These are phyloP conservation scores for Gossypium davidsonii DNA, from an alignment of 441 rosid genomes.

Conservation along the genomic window DNA sequence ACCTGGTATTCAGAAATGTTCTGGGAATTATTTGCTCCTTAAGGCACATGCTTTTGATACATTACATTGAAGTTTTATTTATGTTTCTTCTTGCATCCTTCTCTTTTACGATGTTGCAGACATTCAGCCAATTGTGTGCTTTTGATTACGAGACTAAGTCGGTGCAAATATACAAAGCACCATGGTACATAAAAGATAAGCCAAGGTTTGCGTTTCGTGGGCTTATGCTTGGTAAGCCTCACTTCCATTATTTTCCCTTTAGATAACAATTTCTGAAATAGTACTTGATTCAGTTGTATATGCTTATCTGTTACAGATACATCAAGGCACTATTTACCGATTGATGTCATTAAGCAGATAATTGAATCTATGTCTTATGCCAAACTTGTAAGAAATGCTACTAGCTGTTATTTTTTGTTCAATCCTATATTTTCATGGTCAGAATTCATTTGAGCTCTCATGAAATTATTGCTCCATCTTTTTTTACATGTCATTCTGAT, in stretches of 20 bases:
- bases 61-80: not conserved
- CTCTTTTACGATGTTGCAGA: conserved; percentile 41
- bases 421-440: conserved; percentile 7
- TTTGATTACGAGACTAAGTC: conserved; percentile 64
- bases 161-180: conserved; percentile 67
- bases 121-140: conserved; percentile 82
- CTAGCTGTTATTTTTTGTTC: conserved; percentile 11
- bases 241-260: not conserved
- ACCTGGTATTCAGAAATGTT: not conserved
- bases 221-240: conserved; percentile 59
- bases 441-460: conserved; percentile 10
- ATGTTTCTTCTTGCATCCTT: not conserved
- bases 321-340: conserved; percentile 75
- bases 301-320: conserved; percentile 56
- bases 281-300: conserved; percentile 15
- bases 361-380: conserved; percentile 93
- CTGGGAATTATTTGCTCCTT: not conserved
- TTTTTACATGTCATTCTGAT: conserved; percentile 26
- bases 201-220: conserved; percentile 91
- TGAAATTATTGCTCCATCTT: conserved; percentile 7
- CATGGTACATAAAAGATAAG: conserved; percentile 81
- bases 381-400: conserved; percentile 64
- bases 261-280: not conserved
- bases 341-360: conserved; percentile 70
- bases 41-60: not conserved